Conservation (phyloP, 495 filamentous ascomycete genomes). For the Xylaria curta region DNA sequence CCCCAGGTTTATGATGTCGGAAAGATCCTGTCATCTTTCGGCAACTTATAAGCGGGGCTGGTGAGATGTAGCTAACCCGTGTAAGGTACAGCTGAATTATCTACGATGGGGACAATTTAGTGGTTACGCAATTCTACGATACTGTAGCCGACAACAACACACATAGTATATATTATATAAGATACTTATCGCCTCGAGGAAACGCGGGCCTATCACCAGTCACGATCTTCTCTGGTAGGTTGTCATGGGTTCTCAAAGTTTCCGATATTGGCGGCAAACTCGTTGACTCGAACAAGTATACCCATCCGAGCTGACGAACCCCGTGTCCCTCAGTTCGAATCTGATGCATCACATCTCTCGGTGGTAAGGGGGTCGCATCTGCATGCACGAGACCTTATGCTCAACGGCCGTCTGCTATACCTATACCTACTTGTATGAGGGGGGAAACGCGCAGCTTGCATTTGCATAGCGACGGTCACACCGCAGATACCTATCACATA, state of each 20-base stretch:
- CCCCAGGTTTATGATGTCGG: neutral
- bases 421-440: too few relatives aligned
- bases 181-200: neutral
- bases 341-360: neutral
- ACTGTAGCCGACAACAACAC: neutral
- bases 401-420: neutral
- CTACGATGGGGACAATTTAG: neutral
- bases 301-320: neutral
- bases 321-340: neutral
- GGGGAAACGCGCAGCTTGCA: conserved; percentile 1
- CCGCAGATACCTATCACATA: neutral
- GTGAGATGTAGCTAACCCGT: neutral
- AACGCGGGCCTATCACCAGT: neutral
- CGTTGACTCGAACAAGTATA: neutral
- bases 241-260: neutral
- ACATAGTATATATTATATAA: too few relatives aligned
- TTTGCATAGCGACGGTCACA: conserved; percentile 19
- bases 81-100: neutral
- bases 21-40: neutral
- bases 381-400: neutral
- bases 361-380: conserved; percentile 1
- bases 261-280: neutral
- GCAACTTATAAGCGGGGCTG: conserved; percentile 1
- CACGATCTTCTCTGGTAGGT: neutral
- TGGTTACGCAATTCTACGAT: conserved; percentile 27